Base-by-base conservation (phyloP, 371 early-diverging fungal species). In the Rhizopus arrhizus region DNA sequence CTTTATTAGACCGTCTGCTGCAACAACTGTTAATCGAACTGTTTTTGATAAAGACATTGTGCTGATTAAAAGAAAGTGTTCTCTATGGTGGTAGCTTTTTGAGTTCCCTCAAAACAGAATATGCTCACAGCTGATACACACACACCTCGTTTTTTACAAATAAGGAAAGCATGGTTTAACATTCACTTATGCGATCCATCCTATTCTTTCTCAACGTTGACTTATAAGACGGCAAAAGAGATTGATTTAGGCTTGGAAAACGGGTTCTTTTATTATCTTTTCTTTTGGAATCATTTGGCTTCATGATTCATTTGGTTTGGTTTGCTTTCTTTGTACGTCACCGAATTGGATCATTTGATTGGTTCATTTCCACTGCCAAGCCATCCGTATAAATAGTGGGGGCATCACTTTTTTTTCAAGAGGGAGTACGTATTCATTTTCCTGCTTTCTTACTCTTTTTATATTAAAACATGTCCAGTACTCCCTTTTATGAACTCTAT, bases 1-100 rank as follows among this genome's bases (percentile, higher is more conserved):
- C 77, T 95, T 95, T 74, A 88, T 85, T 45, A 96, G 85, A 28
- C 94, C 91, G 79, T 95, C 94, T 22, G 95, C 96, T 43, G 95
- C 95, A 69, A 96, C 89, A 55, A 96, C 95, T 28, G 80, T 80
- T 15, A 80, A 50, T 43, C 80, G 72, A 42, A 80, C 70, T 13
- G 69, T 72, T 56, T 65, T 74, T 38, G 74, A 77, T 54, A 66
- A 60, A 55, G 74, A 63, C 77, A 74, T 72, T 4, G 13, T 62
- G 35, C 43, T 12, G 22, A 33, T n/a, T 22, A 22, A 22, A 22
- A 22, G 22, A 22, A 22, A 22, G 22, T 22, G 22, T 22, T 22
- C 22, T 2, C 22, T 1, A 22, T 22, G 22, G 22, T 22, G 2
- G 22, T 22, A 22, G 22, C 22, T 22, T 22, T 22, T 22, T 22